Evolutionary conservation across 495 filamentous ascomycete species (phyloP), one percentile per base, ranked within the genome.

Genomic region (Viridothelium virens): DNA sequence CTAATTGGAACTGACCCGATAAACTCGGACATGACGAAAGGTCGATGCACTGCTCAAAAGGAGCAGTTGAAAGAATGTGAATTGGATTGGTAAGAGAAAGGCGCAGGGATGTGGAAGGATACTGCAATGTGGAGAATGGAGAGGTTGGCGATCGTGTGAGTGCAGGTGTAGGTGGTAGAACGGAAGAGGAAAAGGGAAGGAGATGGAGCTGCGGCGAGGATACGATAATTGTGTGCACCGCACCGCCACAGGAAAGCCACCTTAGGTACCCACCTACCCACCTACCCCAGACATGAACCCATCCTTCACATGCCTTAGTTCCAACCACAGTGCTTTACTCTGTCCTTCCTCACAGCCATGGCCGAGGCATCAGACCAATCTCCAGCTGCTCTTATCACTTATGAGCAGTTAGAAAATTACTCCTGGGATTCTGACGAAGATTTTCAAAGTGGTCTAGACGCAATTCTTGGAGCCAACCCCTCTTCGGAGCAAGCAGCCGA

Each of bases 21-120:
- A 74, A 81, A 87, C 76, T 87, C 85, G 53, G 84, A 79, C 85
- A 87, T 86, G 61, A 68, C 74, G 53, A 59, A 59, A 7, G 72
- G 48, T 62, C 66, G 64, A 61, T 62, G 39, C 34, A 62, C 63
- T 64, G 65, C 41, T 50, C 63, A 66, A 59, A 18, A 31, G 25
- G 53, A 59, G 18, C 18, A 41, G 37, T 44, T 12, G 12, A 25
- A 66, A 16, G 16, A 2, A n/a, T 16, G 33, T 25, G 41, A 7
- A 37, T 56, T 16, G 37, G 14, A 5, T 48, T 3, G n/a, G 37
- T 34, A 48, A 64, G 47, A 62, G 48, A 67, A 48, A 44, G 33
- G 63, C 39, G 56, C 62, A 63, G 67, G 12, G 25, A 36, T 37
- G 38, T n/a, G 5, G 38, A 14, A 18, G 3, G 61, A 50, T 14